phyloP scores from a whole-genome alignment of 306 rosid genomes.

The Psophocarpus tetragonolobus region DNA sequence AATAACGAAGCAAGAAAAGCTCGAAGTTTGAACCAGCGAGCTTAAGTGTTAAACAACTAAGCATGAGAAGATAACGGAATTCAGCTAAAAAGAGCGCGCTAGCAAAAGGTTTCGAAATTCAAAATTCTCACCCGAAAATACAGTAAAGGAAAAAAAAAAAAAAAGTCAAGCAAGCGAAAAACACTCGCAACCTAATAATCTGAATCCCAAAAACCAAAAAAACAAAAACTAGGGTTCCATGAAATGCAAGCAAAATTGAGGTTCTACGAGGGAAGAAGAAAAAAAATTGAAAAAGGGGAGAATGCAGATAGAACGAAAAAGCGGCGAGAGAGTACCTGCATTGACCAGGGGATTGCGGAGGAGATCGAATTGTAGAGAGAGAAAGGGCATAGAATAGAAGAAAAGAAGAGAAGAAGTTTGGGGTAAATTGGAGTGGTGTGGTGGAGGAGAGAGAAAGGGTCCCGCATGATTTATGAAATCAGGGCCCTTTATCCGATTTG shows the following conservation, averaged over 20 bases:
- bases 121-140: not conserved
- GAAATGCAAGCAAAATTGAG: not conserved
- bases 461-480: constrained; percentile 47
- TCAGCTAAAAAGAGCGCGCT: constrained; percentile 4
- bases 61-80: constrained; percentile 7
- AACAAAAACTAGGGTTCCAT: constrained; percentile 56
- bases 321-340: constrained; percentile 55
- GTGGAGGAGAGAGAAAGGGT: constrained; percentile 48
- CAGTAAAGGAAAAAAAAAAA: not conserved
- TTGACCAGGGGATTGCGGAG: constrained; percentile 54
- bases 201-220: not conserved
- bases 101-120: constrained; percentile 7
- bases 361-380: constrained; percentile 42
- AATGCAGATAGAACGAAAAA: constrained; percentile 15
- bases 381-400: not conserved
- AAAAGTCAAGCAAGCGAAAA: not conserved
- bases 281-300: constrained; percentile 6
- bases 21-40: constrained; percentile 6
- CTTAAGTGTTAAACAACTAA: not conserved
- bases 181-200: constrained; percentile 22
- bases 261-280: not conserved
- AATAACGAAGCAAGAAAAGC: constrained; percentile 25
- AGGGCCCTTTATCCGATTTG: constrained; percentile 45
- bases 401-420: not conserved
- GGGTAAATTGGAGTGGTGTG: constrained; percentile 22